Base-by-base conservation (phyloP, 148 eudicot genomes). In the Limonium bicolor region DNA sequence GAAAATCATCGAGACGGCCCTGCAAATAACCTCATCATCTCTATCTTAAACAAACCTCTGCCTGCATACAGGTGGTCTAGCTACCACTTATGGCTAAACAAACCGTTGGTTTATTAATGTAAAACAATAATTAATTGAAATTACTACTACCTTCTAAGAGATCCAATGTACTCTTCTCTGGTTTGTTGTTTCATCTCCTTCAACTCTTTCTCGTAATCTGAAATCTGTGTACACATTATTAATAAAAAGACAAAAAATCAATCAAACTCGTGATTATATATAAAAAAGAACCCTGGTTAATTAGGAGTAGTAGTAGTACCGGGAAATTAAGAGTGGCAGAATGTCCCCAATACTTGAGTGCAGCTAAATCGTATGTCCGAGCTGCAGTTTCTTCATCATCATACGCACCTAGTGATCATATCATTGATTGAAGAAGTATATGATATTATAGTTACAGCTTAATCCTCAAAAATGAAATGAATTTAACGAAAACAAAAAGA, bases 371-470 rank as follows among this genome's bases (percentile, higher is more conserved):
- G 56, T 86, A 86, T 10, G 95, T 71, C 49, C 74, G 80, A 20
- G 86, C 92, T 17, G 95, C 95, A 16, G 71, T 73, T 25, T 51
- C 77, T 74, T 86, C 95, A 60, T 77, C 82, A 45, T 74, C 77
- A 63, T 86, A 86, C 18, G 95, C 95, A 61, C 95, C 95, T 86
- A n/a, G n/a, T n/a, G n/a, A n/a, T n/a, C n/a, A n/a, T n/a, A n/a
- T 21, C 11, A 41, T 37, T 37, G 11, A 10, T n/a, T 9, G 1
- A 4, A 3, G n/a, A n/a, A n/a, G n/a, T n/a, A n/a, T n/a, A n/a
- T n/a, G n/a, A n/a, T n/a, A n/a, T 27, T 27, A 41, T 4, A 22
- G 12, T 19, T 22, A 37, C 3, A 37, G 19, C 3, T 5, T 4
- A 5, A 20, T 7, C 7, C 4, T 7, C 46, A 35, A 13, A 33